A percentile compares a stretch with the other conserved stretches of the same genome.
Conservation (phyloP, 2,329 filamentous ascomycete genomes). For the Aspergillus fructus region DNA sequence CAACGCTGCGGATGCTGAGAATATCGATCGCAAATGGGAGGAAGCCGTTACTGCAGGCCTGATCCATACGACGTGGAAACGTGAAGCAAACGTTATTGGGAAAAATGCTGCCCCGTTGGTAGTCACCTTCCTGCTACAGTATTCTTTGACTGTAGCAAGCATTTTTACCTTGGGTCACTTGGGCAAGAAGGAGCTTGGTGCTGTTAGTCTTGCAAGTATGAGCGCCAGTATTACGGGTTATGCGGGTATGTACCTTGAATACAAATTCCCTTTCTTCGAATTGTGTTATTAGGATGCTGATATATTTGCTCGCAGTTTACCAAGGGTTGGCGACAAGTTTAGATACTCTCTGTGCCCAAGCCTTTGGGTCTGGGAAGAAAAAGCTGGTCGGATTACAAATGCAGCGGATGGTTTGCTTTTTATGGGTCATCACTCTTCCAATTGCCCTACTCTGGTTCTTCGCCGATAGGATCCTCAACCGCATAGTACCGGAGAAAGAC, state of each 20-base stretch:
- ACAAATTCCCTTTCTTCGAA: background rate
- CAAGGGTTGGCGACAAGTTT: slow-evolving; percentile 86
- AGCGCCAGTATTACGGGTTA: slow-evolving; percentile 76
- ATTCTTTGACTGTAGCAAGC: slow-evolving; percentile 78
- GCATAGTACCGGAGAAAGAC: slow-evolving; percentile 69
- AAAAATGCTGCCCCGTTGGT: slow-evolving; percentile 71
- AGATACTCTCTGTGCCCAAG: slow-evolving; percentile 90
- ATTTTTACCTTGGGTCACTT: slow-evolving; percentile 76
- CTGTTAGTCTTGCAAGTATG: slow-evolving; percentile 71
- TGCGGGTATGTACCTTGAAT: slow-evolving; percentile 31
- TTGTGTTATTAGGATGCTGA: background rate
- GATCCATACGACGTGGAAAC: slow-evolving; percentile 87
- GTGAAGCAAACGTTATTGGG: slow-evolving; percentile 78
- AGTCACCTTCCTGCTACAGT: slow-evolving; percentile 74
- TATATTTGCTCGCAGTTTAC: slow-evolving; percentile 53
- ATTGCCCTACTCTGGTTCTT: slow-evolving; percentile 71
- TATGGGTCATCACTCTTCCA: slow-evolving; percentile 70
- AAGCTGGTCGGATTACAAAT: slow-evolving; percentile 83
- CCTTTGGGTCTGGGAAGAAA: slow-evolving; percentile 87
- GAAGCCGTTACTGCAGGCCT: slow-evolving; percentile 77
- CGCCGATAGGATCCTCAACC: slow-evolving; percentile 63
- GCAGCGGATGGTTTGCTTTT: slow-evolving; percentile 77
- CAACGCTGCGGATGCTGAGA: slow-evolving; percentile 52
- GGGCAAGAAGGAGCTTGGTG: slow-evolving; percentile 68
- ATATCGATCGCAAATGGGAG: slow-evolving; percentile 75